Base-by-base conservation (phyloP, 1,139 yeast species). In the Yamadazyma songkhlaensis region DNA sequence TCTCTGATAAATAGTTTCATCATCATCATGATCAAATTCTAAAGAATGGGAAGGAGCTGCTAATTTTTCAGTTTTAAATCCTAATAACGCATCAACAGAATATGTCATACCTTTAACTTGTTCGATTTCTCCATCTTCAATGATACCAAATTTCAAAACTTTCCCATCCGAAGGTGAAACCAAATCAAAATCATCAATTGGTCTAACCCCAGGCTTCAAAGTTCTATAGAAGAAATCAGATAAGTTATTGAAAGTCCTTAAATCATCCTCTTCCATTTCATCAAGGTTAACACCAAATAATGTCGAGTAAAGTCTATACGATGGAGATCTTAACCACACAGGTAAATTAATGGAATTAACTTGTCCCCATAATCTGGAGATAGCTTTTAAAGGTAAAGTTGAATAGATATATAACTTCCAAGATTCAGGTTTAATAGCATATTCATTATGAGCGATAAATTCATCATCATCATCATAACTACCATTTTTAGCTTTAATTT, bases 101-200 rank as follows among this genome's bases (percentile, higher is more conserved):
- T 94, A 94, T 0, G 95, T 87, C 76, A 92, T 79, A 7, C 98
- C 99, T 63, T 94, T 94, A 34, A 94, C 97, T 59, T 92, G 97
- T 61, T 92, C 97, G 43, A 94, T 89, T 50, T 84, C 87, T 29
- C 95, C 95, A 48, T 81, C 73, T 41, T 82, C 84, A 37, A 90
- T 88, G 21, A 79, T 68, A 30, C 99, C 99, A 48, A 87, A 75
- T 51, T 88, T 90, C 44, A 94, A 67, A 7, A 94, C 84, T 48
- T 78, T 84, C 22, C 99, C 99, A 60, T 94, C 99, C 35, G 96
- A 82, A 3, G 99, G 99, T 26, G 95, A 83, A 7, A 84, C 95
- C 38, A 92, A 61, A 40, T 79, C 78, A 7, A 81, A 69, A 13
- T 74, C 74, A 37, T 80, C 85, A 27, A 92, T 65, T 1, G 96